Evolutionary conservation across 768 basidiomycete species (phyloP).

Genomic region (Filobasidium floriforme): DNA sequence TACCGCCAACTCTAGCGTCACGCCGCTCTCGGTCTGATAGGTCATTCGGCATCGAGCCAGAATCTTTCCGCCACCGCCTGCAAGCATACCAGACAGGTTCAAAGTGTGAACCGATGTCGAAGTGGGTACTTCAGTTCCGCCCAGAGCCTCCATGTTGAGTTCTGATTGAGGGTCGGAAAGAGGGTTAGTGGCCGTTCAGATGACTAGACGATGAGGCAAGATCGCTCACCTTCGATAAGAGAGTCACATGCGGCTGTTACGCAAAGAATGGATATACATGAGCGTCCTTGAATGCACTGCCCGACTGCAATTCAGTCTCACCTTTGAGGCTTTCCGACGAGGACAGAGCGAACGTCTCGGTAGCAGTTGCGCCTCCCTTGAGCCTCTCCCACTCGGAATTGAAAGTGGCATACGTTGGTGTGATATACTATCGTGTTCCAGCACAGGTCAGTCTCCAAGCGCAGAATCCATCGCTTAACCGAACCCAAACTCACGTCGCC

Average conservation of each 20-base stretch:
- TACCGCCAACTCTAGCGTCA: conserved; percentile 82
- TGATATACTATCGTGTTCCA: conserved; percentile 56
- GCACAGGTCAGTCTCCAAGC: not conserved
- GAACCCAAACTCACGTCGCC: conserved; percentile 53
- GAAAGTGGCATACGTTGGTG: conserved; percentile 90
- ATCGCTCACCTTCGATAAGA: conserved; percentile 58
- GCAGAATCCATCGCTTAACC: not conserved
- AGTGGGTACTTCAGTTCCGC: conserved; percentile 74
- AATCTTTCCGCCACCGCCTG: conserved; percentile 92
- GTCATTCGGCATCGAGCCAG: conserved; percentile 94
- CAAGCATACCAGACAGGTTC: conserved; percentile 81
- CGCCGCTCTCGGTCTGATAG: conserved; percentile 76
- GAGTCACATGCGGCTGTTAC: conserved; percentile 83
- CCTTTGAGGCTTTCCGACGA: conserved; percentile 91
- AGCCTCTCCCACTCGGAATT: conserved; percentile 91
- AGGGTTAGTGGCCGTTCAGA: not conserved
- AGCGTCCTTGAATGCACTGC: not conserved
- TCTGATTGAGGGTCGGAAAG: conserved; percentile 46
- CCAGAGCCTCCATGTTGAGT: conserved; percentile 91
- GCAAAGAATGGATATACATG: not conserved
- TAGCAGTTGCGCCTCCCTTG: conserved; percentile 64
- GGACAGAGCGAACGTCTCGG: conserved; percentile 87
- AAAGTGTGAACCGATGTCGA: conserved; percentile 86
- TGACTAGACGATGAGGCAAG: not conserved
- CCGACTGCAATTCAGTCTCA: conserved; percentile 45